Conservation (phyloP, 805 yeast species). For the Spathaspora sp. region DNA sequence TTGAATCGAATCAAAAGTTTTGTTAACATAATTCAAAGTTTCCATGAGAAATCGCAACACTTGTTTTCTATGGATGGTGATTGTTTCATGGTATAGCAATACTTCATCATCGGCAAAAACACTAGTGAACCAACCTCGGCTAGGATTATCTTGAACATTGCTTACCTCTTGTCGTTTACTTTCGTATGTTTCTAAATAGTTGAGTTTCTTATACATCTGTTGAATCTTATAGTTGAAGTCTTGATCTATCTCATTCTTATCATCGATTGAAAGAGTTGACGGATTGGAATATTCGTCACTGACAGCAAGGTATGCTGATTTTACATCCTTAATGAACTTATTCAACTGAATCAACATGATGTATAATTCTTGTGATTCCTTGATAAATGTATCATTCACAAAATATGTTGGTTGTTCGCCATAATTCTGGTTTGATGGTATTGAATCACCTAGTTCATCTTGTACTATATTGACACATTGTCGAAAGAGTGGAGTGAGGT, state of each 20-base stretch:
- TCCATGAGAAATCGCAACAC: slow-evolving; percentile 47
- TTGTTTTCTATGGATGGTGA: slow-evolving; percentile 45
- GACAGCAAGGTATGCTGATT: slow-evolving; percentile 22
- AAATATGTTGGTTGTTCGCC: slow-evolving; percentile 6
- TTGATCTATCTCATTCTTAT: slow-evolving; percentile 54
- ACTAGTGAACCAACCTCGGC: slow-evolving; percentile 12
- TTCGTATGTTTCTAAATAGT: slow-evolving; percentile 51
- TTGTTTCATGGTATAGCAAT: slow-evolving; percentile 31
- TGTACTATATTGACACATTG: slow-evolving; percentile 46
- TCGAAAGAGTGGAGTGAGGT: slow-evolving; percentile 45
- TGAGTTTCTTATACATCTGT: slow-evolving; percentile 48
- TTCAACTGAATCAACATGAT: slow-evolving; percentile 26
- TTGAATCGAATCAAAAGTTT: slow-evolving; percentile 46
- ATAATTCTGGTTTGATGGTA: not conserved
- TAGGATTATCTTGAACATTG: slow-evolving; percentile 9
- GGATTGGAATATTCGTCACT: slow-evolving; percentile 14
- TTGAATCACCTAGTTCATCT: slow-evolving; percentile 20
- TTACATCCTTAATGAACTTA: slow-evolving; percentile 24
- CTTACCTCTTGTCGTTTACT: slow-evolving; percentile 31
- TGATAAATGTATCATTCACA: slow-evolving; percentile 36
- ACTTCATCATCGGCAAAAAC: slow-evolving; percentile 28
- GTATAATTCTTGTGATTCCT: slow-evolving; percentile 38
- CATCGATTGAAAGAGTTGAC: slow-evolving; percentile 35
- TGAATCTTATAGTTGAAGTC: slow-evolving; percentile 51
- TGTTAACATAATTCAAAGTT: slow-evolving; percentile 39